A percentile compares a stretch with the other conserved stretches of the same genome.
phyloP scores from a whole-genome alignment of 805 yeast species.

The Metschnikowia lunata region DNA sequence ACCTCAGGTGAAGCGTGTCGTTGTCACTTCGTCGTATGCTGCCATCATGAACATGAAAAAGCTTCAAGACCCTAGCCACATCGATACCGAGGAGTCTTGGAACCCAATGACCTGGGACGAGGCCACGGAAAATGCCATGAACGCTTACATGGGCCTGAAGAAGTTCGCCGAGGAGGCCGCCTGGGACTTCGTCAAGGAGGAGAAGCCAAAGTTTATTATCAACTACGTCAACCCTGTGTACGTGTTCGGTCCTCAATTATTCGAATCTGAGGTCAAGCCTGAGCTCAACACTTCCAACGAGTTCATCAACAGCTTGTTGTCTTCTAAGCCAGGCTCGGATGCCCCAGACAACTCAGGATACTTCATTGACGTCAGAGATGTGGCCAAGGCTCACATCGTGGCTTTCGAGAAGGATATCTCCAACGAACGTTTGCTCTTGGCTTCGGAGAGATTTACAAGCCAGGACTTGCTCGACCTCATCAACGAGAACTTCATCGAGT shows the following conservation, averaged over 20 bases:
- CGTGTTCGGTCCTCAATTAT: constrained; percentile 25
- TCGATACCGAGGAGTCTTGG: constrained; percentile 30
- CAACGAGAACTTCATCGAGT: constrained; percentile 30
- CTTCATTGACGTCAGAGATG: constrained; percentile 20
- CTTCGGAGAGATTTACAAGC: constrained; percentile 18
- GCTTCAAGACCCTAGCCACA: constrained; percentile 4
- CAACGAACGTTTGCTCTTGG: constrained; percentile 29
- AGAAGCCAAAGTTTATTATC: constrained; percentile 34
- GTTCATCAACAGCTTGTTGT: constrained; percentile 38
- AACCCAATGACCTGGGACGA: constrained; percentile 50
- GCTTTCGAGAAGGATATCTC: constrained; percentile 13
- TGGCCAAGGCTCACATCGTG: constrained; percentile 14
- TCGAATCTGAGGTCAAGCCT: constrained; percentile 25
- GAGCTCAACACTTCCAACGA: constrained; percentile 32
- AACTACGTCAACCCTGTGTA: constrained; percentile 22
- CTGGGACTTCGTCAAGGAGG: constrained; percentile 24
- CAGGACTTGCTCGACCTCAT: constrained; percentile 33
- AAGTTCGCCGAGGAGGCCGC: constrained; percentile 32
- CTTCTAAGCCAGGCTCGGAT: constrained; percentile 17
- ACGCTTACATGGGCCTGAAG: constrained; percentile 37
- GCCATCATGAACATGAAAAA: constrained; percentile 6
- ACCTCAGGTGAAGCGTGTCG: constrained; percentile 6
- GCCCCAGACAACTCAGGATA: constrained; percentile 23
- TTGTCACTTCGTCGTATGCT: constrained; percentile 10
- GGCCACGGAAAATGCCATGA: constrained; percentile 14